These are phyloP conservation scores for Sordariomycetes sp. DNA, from an alignment of 2,329 filamentous ascomycete genomes.

Conservation along the genomic window DNA sequence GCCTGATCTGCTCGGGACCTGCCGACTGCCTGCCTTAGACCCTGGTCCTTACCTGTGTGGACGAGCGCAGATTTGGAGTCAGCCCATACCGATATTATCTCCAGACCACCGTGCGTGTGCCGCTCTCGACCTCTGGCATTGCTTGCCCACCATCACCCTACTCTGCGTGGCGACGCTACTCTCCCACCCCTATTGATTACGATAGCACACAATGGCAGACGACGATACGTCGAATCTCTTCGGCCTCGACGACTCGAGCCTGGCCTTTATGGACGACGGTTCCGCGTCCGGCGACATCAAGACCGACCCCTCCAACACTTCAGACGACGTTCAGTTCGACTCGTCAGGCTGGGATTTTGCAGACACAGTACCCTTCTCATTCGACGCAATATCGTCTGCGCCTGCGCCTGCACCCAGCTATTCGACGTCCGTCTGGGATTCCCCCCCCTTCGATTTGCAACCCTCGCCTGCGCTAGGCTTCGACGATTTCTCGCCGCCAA, in stretches of 20 bases:
- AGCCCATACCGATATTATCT: slow-evolving; percentile 1
- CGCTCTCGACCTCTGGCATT: not conserved
- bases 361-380: slow-evolving; percentile 36
- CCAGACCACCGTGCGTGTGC: not conserved
- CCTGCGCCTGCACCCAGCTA: slow-evolving; percentile 21
- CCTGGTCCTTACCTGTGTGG: not conserved
- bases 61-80: not conserved
- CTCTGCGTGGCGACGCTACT: no score
- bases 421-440: slow-evolving; percentile 23
- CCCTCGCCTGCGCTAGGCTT: slow-evolving; percentile 20
- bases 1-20: slow-evolving; percentile 3
- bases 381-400: slow-evolving; percentile 27
- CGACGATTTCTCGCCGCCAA: slow-evolving; percentile 20
- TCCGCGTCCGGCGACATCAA: slow-evolving; percentile 12
- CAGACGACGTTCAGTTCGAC: slow-evolving; percentile 19
- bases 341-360: slow-evolving; percentile 39
- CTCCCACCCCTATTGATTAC: no score
- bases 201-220: slow-evolving; percentile 27
- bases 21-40: slow-evolving; percentile 2
- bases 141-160: not conserved
- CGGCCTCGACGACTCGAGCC: slow-evolving; percentile 32
- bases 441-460: slow-evolving; percentile 23
- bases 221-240: slow-evolving; percentile 31
- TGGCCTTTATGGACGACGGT: slow-evolving; percentile 25
- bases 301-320: slow-evolving; percentile 12